Base-by-base conservation (phyloP, 495 filamentous ascomycete genomes). In the Aspergillus kassunensis region DNA sequence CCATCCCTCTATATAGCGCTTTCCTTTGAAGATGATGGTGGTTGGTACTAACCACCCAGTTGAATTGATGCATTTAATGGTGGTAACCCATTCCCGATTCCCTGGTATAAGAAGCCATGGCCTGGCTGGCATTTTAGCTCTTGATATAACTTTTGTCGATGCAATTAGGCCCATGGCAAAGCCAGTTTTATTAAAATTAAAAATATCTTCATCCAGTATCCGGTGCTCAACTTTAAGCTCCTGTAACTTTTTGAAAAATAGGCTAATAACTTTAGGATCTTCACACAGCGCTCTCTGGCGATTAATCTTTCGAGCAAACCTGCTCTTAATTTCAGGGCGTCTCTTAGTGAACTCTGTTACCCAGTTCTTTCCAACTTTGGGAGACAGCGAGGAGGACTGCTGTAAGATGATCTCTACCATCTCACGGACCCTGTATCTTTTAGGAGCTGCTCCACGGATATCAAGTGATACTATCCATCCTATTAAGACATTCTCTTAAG, bases 181-280 rank as follows among this genome's bases (percentile, higher is more conserved):
- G 51, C 70, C 62, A 53, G 66, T 72, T 58, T 79, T 64, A 56
- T 79, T 66, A 58, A 78, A 76, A 55, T 76, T 78, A 49, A 72
- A 75, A 34, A 71, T 67, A 65, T 77, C 65, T 23, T 67, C 61
- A 23, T 66, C 49, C n/a, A 47, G 16, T 39, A 77, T 70, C 9
- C 60, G 56, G 46, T 76, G 64, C 49, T 73, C 66, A 2, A 31
- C 53, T 21, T 61, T 62, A 47, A 58, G 62, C 33, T 68, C 62
- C 34, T 46, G 31, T 44, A 73, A 51, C 35, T 65, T 58, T 31
- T 49, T 25, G 54, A 77, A 76, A 69, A 62, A 77, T 11, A 16
- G 51, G 5, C 44, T 7, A 37, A 71, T 65, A 33, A 66, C 16
- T 33, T 62, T 52, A 40, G 64, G 62, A 65, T 75, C 61, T 63